phyloP scores from a whole-genome alignment of 2,329 filamentous ascomycete species.

The Tricladium varicosporioides region DNA sequence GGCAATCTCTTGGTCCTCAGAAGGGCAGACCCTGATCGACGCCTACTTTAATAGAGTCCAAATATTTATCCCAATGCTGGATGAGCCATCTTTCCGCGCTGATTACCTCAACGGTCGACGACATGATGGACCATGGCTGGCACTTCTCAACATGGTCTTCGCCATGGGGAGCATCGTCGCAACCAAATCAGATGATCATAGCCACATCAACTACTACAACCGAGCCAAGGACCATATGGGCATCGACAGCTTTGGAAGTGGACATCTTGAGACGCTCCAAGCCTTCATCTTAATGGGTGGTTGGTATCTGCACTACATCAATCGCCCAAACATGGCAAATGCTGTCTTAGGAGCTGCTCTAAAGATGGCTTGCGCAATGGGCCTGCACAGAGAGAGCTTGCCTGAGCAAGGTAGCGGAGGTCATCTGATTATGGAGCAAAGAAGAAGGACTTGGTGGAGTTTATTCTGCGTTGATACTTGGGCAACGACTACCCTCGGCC shows the following conservation, averaged over 20 bases:
- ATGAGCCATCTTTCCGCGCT: conserved; percentile 67
- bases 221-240: conserved; percentile 64
- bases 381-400: conserved; percentile 64
- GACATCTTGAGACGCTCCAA: conserved; percentile 71
- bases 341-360: conserved; percentile 69
- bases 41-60: conserved; percentile 76
- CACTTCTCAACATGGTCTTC: conserved; percentile 73
- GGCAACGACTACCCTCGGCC: conserved; percentile 68
- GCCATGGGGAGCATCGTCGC: conserved; percentile 72
- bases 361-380: conserved; percentile 71
- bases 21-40: conserved; percentile 67
- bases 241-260: conserved; percentile 66
- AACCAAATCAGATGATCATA: conserved; percentile 58
- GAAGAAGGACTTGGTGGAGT: conserved; percentile 72
- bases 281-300: conserved; percentile 70
- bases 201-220: conserved; percentile 68
- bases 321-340: conserved; percentile 74
- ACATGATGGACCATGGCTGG: conserved; percentile 68
- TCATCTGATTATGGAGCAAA: conserved; percentile 52
- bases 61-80: conserved; percentile 70
- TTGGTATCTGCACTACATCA: conserved; percentile 76
- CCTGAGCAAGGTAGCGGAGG: conserved; percentile 26
- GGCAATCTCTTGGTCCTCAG: conserved; percentile 55
- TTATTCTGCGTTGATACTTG: conserved; percentile 73
- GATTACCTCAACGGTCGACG: conserved; percentile 61